Base-by-base conservation (phyloP, 441 rosid genomes). In the Metrosideros polymorpha region DNA sequence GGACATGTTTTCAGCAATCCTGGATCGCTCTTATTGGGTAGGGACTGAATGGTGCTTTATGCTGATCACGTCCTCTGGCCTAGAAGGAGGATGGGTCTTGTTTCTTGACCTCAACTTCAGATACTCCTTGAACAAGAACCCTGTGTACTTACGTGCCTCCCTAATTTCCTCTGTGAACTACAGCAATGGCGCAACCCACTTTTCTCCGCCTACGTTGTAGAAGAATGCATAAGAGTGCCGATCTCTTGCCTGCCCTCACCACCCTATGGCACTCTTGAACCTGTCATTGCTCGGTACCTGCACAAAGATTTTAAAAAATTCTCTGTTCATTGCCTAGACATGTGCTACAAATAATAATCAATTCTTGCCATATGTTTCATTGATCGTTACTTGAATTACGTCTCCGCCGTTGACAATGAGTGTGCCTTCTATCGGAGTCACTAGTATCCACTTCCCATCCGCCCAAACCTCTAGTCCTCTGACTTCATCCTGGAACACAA, bases 251-350 rank as follows among this genome's bases (percentile, higher is more conserved):
- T 22, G 59, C 59, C 59, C 94, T 91, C 89, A 92, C 89, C 90
- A 93, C 92, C 29, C 92, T 87, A 87, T 92, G 93, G 93, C 92
- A 82, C 94, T 94, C 84, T 87, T 90, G 88, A 92, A 89, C 57
- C 89, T 91, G 52, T 92, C 89, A 88, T 92, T 93, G 89, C 92
- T 93, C 90, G 89, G 43, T 13, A 92, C 94, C 94, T 92, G 32
- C 30, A 32, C 12, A 12, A 49, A 50, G 10, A 24, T 49, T 30
- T 13, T n/a, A n/a, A 14, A 63, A 30, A 17, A 15, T 63, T 30
- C 42, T 61, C 25, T 63, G 1, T 25, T 17, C 75, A 63, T 30
- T 32, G 43, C 76, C 76, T 17, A 4, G 30, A 17, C 25, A 30
- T 7, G 0, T 63, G 12, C 76, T 12, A 17, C 42, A 42, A 63